phyloP scores from a whole-genome alignment of 495 filamentous ascomycete genomes.

The Annulohypoxylon nitens region DNA sequence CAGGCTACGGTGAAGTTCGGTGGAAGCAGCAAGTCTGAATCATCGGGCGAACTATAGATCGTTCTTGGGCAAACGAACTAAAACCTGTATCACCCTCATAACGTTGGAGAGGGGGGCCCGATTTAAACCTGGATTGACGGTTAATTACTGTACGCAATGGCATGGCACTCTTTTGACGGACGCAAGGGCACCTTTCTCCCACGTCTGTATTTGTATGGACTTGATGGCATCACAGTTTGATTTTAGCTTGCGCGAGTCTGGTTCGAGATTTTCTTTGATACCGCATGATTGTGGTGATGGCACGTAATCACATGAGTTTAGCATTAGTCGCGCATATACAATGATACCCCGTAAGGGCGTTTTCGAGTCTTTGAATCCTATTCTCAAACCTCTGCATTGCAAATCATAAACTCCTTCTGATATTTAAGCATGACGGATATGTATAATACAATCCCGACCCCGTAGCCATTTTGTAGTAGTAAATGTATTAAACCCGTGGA shows the following conservation, averaged over 20 bases:
- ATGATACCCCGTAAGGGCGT: constrained; percentile 40
- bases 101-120: constrained; percentile 12
- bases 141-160: constrained; percentile 38
- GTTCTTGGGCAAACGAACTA: constrained; percentile 1
- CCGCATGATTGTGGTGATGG: constrained; percentile 41
- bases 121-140: constrained; percentile 31
- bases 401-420: constrained; percentile 20
- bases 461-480: constrained; percentile 6
- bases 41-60: constrained; percentile 7
- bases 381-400: constrained; percentile 10
- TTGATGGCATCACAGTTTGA: constrained; percentile 37
- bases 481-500: neutral
- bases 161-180: constrained; percentile 43
- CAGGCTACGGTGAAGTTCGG: constrained; percentile 74
- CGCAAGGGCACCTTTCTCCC: constrained; percentile 28
- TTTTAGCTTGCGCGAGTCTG: constrained; percentile 31
- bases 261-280: constrained; percentile 37
- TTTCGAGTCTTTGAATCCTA: constrained; percentile 32
- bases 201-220: constrained; percentile 45
- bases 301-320: constrained; percentile 41
- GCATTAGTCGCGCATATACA: constrained; percentile 41
- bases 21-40: constrained; percentile 27
- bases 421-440: constrained; percentile 30
- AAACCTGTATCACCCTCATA: constrained; percentile 10
- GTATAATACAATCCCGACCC: constrained; percentile 34